phyloP scores from a whole-genome alignment of 768 basidiomycete genomes.

The Xerocomellus intermedius region DNA sequence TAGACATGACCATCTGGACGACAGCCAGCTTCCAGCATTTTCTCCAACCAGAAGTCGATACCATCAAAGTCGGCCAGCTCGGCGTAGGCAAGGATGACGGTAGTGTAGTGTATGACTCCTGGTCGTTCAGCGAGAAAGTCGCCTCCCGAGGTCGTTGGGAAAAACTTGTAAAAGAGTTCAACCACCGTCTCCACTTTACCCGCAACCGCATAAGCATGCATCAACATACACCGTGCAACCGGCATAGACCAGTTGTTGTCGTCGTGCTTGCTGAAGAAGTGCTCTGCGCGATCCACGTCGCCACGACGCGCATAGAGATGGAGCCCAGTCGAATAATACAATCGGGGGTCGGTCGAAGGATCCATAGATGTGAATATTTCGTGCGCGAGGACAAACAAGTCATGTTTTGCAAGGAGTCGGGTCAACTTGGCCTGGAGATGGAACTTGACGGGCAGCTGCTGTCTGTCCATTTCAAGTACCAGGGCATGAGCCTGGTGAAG shows the following conservation, averaged over 20 bases:
- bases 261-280: conserved; percentile 40
- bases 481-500: conserved; percentile 41
- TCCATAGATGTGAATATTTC: conserved; percentile 39
- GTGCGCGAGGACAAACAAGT: conserved; percentile 43
- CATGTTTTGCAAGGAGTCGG: conserved; percentile 41
- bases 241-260: conserved; percentile 26
- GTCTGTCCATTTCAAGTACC: conserved; percentile 40
- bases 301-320: conserved; percentile 54
- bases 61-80: conserved; percentile 45
- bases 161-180: conserved; percentile 54
- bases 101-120: conserved; percentile 49
- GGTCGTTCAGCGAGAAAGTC: conserved; percentile 37
- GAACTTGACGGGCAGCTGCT: conserved; percentile 31
- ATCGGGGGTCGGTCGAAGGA: conserved; percentile 14
- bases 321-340: conserved; percentile 45
- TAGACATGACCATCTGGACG: conserved; percentile 56
- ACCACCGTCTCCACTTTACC: conserved; percentile 42
- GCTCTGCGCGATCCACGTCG: conserved; percentile 42
- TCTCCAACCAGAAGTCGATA: conserved; percentile 53
- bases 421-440: conserved; percentile 37
- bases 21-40: conserved; percentile 48
- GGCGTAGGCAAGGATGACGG: conserved; percentile 55
- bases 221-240: conserved; percentile 42
- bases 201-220: conserved; percentile 55
- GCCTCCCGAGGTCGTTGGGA: conserved; percentile 38